phyloP scores from a whole-genome alignment of 1,284 basidiomycete species.

The Pholiota adiposa region DNA sequence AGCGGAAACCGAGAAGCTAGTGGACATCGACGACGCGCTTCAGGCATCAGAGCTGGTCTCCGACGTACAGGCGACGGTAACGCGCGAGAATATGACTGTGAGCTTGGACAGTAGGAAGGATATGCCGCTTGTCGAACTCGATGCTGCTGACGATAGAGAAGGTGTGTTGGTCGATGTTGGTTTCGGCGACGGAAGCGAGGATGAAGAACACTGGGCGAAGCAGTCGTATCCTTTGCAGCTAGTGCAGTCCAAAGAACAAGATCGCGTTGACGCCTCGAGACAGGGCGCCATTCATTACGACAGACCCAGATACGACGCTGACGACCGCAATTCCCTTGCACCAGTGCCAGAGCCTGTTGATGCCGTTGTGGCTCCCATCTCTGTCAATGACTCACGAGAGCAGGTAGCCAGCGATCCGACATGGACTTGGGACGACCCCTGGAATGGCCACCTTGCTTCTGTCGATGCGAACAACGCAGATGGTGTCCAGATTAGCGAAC shows the following conservation, averaged over 20 bases:
- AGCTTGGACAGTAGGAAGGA: background rate
- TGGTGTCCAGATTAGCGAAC: too few relatives aligned
- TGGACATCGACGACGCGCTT: conserved; percentile 14
- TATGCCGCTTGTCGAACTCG: conserved; percentile 2
- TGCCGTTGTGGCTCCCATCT: background rate
- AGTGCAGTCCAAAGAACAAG: background rate
- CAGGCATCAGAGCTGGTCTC: conserved; percentile 14
- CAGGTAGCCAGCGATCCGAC: background rate
- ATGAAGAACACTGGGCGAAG: background rate
- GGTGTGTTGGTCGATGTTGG: conserved; percentile 7
- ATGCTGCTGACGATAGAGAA: background rate
- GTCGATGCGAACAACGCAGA: background rate
- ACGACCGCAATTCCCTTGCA: background rate
- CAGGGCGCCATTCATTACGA: background rate
- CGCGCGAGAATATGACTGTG: background rate
- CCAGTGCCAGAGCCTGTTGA: background rate
- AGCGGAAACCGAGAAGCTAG: conserved; percentile 10
- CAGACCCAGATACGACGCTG: background rate
- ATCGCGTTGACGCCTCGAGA: background rate
- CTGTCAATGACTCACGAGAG: background rate
- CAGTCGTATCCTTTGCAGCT: background rate
- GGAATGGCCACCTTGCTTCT: conserved; percentile 16
- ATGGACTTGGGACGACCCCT: conserved; percentile 23
- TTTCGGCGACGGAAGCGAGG: background rate
- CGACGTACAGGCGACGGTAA: background rate